Percentiles rank a stretch among this genome's conserved stretches.
Evolutionary conservation across 352 stramenopile genomes (phyloP).

Genomic region (Phytophthora nicotianae): DNA sequence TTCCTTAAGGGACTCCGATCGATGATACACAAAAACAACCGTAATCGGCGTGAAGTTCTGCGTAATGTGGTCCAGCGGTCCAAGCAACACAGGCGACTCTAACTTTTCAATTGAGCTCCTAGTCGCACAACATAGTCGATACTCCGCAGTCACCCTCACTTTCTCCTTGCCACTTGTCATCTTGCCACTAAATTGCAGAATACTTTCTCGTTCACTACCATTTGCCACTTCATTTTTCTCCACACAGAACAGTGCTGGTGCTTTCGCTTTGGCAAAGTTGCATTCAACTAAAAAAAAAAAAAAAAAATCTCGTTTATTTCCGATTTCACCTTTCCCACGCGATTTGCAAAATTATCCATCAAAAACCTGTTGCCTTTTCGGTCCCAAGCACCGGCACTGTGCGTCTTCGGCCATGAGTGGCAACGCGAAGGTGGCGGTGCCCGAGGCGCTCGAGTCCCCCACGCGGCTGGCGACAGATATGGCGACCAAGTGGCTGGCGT

Average conservation of each 20-base stretch:
- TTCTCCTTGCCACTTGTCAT: neutral
- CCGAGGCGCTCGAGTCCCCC: slow-evolving; percentile 27
- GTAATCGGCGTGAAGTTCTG: slow-evolving; percentile 21
- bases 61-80: slow-evolving; percentile 26
- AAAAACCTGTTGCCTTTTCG: slow-evolving; percentile 20
- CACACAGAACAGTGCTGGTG: neutral
- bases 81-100: slow-evolving; percentile 19
- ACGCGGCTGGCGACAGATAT: slow-evolving; percentile 31
- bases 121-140: slow-evolving; percentile 10
- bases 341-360: slow-evolving; percentile 22
- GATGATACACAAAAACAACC: slow-evolving; percentile 29
- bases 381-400: slow-evolving; percentile 19
- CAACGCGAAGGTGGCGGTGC: slow-evolving; percentile 4
- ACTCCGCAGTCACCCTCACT: slow-evolving; percentile 1
- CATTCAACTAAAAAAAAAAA: no score
- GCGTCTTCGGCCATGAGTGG: slow-evolving; percentile 13
- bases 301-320: neutral
- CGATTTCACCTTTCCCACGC: neutral
- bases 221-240: no score
- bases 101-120: neutral
- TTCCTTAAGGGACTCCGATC: neutral
- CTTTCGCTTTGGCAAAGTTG: no score
- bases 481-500: slow-evolving; percentile 31
- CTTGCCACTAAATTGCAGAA: neutral
- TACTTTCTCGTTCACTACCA: neutral